Percentiles rank a stretch among this genome's conserved stretches.
phyloP scores from a whole-genome alignment of 306 rosid species.

The Quillaja saponaria region DNA sequence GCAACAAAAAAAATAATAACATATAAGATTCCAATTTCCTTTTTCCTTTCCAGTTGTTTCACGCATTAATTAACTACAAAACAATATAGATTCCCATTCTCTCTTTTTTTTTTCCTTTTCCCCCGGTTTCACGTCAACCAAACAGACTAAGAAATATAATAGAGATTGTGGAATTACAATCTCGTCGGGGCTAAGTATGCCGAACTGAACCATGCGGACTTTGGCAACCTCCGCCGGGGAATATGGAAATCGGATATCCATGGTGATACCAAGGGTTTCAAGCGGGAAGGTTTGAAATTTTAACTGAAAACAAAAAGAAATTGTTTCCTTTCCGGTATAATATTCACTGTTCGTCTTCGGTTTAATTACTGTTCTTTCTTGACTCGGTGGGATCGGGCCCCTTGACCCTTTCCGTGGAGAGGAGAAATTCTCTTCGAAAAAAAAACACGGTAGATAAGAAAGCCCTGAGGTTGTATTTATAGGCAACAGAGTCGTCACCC shows the following conservation, averaged over 20 bases:
- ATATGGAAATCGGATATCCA: slow-evolving; percentile 92
- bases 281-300: slow-evolving; percentile 21
- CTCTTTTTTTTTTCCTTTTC: too few species aligned
- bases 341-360: too few species aligned
- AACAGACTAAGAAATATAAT: background rate
- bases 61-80: too few species aligned
- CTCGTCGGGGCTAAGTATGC: slow-evolving; percentile 91
- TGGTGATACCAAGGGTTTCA: slow-evolving; percentile 50
- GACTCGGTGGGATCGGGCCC: slow-evolving; percentile 27
- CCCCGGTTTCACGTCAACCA: slow-evolving; percentile 13
- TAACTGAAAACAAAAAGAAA: too few species aligned
- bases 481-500: slow-evolving; percentile 30
- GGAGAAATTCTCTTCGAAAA: slow-evolving; percentile 35
- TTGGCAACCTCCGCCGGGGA: slow-evolving; percentile 98
- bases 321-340: too few species aligned
- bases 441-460: fast-evolving
- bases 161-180: slow-evolving; percentile 52
- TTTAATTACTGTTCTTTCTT: background rate
- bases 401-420: slow-evolving; percentile 10
- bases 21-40: background rate
- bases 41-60: background rate
- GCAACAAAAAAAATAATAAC: slow-evolving; percentile 32
- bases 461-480: slow-evolving; percentile 58
- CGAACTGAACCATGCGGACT: slow-evolving; percentile 89
- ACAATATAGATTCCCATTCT: too few species aligned